Conservation (phyloP, 192 early-diverging fungal species). For the Mortierella hygrophila region DNA sequence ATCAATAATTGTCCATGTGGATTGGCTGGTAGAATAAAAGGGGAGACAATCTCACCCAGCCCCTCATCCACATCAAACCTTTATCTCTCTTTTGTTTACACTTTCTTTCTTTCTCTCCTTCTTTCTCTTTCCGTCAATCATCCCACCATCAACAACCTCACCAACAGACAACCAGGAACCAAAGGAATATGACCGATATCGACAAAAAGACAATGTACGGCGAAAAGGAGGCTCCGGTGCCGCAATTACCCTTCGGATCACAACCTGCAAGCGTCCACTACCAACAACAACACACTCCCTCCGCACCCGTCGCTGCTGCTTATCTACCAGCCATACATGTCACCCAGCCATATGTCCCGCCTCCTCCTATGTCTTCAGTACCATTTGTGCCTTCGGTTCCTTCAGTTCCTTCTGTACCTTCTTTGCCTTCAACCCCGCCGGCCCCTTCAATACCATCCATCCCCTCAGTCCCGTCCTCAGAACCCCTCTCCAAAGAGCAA, state of each 20-base stretch:
- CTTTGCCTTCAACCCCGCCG: too few relatives aligned
- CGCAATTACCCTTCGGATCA: neutral
- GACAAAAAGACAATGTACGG: conserved; percentile 3
- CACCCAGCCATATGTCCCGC: neutral
- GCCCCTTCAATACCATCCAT: neutral
- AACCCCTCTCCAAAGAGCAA: neutral
- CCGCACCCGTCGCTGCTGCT: neutral
- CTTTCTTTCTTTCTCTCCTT: neutral
- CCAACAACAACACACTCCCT: neutral
- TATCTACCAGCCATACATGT: neutral
- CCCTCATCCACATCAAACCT: neutral
- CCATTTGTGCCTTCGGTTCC: neutral
- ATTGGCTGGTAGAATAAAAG: neutral
- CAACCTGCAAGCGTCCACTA: neutral
- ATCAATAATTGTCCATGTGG: neutral
- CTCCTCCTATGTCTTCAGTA: neutral
- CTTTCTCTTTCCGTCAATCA: neutral
- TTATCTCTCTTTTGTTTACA: neutral
- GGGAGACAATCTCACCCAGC: neutral
- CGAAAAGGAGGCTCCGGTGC: neutral
- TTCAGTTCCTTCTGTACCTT: neutral
- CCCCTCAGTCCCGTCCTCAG: neutral
- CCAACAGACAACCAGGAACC: neutral
- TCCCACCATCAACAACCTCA: neutral
- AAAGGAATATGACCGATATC: neutral